A percentile compares a stretch with the other conserved stretches of the same genome.
These are phyloP conservation scores for Sarcomyxa edulis DNA, from an alignment of 768 basidiomycete species.

Conservation along the genomic window DNA sequence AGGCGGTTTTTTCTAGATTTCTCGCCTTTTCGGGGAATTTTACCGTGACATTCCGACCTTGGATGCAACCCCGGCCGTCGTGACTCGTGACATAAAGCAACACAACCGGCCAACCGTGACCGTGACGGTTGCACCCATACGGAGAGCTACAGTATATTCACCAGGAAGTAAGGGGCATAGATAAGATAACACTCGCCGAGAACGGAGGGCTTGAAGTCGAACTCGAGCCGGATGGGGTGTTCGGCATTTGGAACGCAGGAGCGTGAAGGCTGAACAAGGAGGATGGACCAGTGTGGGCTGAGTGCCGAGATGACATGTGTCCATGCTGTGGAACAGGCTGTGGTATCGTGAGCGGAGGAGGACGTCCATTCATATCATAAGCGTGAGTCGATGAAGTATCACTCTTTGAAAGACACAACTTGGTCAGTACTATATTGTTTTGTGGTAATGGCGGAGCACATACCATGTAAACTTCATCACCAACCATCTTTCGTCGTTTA, in stretches of 20 bases:
- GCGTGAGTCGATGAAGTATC: conserved; percentile 37
- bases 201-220: conserved; percentile 76
- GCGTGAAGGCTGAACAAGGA: conserved; percentile 50
- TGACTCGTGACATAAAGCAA: too few relatives aligned
- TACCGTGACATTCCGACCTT: too few relatives aligned
- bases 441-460: conserved; percentile 9
- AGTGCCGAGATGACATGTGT: conserved; percentile 30
- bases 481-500: conserved; percentile 53
- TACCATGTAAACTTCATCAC: conserved; percentile 54
- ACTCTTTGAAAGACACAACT: too few relatives aligned
- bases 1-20: too few relatives aligned
- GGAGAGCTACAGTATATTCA: conserved; percentile 14
- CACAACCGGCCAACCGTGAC: too few relatives aligned
- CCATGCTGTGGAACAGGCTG: conserved; percentile 47
- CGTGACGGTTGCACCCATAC: too few relatives aligned
- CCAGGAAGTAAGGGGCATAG: conserved; percentile 20
- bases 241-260: conserved; percentile 60
- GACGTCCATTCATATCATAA: conserved; percentile 29
- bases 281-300: conserved; percentile 35
- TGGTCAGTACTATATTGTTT: too few relatives aligned
- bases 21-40: too few relatives aligned
- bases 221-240: conserved; percentile 69
- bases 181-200: conserved; percentile 69
- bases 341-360: conserved; percentile 61
- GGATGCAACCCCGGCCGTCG: too few relatives aligned